Base-by-base conservation (phyloP, 1,284 basidiomycete species). In the Vanrija sp. region DNA sequence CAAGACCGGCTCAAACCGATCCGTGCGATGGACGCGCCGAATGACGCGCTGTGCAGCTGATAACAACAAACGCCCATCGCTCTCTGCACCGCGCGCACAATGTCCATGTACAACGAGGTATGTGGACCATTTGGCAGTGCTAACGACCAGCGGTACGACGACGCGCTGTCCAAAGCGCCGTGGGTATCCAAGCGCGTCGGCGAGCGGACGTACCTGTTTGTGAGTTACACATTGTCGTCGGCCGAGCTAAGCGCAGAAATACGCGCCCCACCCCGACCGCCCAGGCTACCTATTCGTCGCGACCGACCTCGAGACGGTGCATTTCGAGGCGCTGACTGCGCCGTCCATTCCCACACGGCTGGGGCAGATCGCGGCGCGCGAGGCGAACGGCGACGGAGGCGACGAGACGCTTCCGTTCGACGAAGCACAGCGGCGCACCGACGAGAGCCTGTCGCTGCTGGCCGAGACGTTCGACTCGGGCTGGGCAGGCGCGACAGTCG, bases 201-300 rank as follows among this genome's bases (percentile, higher is more conserved):
- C 38, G 53, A 52, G 5, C 52, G 56, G 5, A 51, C 60, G 1
- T 64, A 58, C 48, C 56, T 69, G 21, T 58, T 69, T 42, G 65
- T 66, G 40, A 34, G 61, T 55, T 6, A 1, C 8, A 6, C 8
- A 2, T 7, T 19, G 15, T 12, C 16, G 3, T 5, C 38, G 3
- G 18, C 39, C 26, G 21, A 23, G 21, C 46, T 51, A 29, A 53
- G 38, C 8, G 7, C 48, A 68, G 66, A 73, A 73, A 63, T 68
- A 68, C 49, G 60, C 67, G 9, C 53, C 58, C 0, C 66, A 66
- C 29, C 65, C 68, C 0, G 61, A 65, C 16, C 45, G 65, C 28
- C 55, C 62, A 21, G 66, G 70, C 6, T 73, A 71, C 43, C 48
- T 72, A 6, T 56, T 72, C 19, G 48, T 68, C 16, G 68, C 64